Conservation (phyloP, 73 alveolate genomes). For the Tetrahymena thermophila region DNA sequence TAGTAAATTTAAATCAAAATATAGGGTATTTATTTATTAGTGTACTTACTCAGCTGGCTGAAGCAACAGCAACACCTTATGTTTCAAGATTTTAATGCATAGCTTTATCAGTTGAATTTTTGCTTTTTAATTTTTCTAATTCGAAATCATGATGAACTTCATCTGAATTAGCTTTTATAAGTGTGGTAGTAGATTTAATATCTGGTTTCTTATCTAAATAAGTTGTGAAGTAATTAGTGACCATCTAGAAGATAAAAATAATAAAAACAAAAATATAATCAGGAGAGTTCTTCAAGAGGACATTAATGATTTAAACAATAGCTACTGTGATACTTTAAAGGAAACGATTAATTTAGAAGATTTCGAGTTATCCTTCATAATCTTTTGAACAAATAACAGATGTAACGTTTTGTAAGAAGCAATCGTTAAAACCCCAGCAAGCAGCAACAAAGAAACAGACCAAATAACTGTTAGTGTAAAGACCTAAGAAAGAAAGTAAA, state of each 20-base stretch:
- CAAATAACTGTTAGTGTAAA: slow-evolving; percentile 1
- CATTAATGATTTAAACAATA: neutral
- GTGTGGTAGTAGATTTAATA: neutral
- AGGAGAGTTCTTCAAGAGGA: neutral
- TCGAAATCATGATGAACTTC: neutral
- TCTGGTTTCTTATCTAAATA: neutral
- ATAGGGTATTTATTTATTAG: neutral
- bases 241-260: neutral
- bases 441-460: slow-evolving; percentile 30
- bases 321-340: neutral
- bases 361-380: neutral
- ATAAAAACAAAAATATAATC: neutral
- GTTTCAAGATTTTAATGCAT: neutral
- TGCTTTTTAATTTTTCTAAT: neutral
- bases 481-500: slow-evolving; percentile 15
- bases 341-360: neutral
- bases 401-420: neutral
- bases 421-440: slow-evolving; percentile 39
- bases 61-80: neutral
- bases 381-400: neutral
- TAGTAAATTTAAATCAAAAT: neutral
- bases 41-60: neutral
- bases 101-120: neutral
- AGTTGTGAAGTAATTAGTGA: neutral
- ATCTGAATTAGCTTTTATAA: neutral